Evolutionary conservation across 805 yeast species (phyloP), one percentile per base, ranked within the genome.

Genomic region (Metschnikowia cubensis): DNA sequence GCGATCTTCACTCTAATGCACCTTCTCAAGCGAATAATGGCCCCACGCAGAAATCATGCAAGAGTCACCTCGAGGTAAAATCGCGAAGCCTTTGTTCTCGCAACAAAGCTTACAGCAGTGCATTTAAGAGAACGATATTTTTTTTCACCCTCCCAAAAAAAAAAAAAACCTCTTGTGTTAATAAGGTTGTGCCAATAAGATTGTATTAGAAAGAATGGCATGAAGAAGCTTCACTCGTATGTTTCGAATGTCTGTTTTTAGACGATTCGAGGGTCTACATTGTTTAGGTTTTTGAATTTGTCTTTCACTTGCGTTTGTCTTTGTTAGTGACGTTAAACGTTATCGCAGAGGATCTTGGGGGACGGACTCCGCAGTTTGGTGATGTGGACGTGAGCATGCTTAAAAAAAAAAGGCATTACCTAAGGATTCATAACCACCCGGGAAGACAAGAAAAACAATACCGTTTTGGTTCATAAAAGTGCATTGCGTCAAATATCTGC

Each of bases 31-130:
- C 45, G 37, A 42, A 20, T 36, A 41, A 32, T 42, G 13, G 45
- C 20, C 42, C 42, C 14, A 7, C 36, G 20, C 35, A 41, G 37
- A 42, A 32, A 33, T 33, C 45, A 42, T 42, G 45, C 45, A 42
- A 42, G 36, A 20, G 31, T 21, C 31, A 20, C 37, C 8, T 34
- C 20, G 14, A 20, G 6, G 35, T 6, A 11, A 25, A 15, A 25
- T 1, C 20, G 29, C 42, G 42, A 22, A 14, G 11, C 42, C 25
- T 38, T 39, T 39, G 42, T 38, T 38, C 41, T 38, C 17, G 18
- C 8, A 38, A 38, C 41, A 38, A 22, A 38, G 41, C 31, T 20
- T 14, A 11, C 7, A 29, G 31, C 18, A n/a, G 14, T 38, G 41
- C 41, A 25, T 25, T 25, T 8, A 25, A 25, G 11, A 25, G 29